Conservation (phyloP, 306 rosid genomes). For the Inga laurina region DNA sequence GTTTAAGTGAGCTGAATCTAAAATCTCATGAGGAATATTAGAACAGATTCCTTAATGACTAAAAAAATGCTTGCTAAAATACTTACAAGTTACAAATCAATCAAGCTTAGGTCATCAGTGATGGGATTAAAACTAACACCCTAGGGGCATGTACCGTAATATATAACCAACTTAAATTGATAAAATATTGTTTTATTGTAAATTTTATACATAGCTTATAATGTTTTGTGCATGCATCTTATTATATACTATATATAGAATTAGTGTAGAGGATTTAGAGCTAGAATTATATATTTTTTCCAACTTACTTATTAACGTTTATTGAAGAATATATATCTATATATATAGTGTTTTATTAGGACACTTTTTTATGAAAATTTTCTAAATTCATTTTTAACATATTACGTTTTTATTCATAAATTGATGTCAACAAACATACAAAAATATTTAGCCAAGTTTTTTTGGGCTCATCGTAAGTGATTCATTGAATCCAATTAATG, state of each 20-base stretch:
- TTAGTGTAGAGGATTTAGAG: no score
- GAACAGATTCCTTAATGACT: not conserved
- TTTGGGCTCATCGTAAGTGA: not conserved
- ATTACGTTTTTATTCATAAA: no score
- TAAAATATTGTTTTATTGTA: no score
- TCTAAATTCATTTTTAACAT: not conserved
- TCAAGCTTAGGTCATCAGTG: not conserved
- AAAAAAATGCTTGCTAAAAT: not conserved
- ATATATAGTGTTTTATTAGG: no score
- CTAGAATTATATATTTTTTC: no score
- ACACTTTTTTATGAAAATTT: no score
- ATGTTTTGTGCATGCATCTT: no score
- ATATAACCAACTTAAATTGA: not conserved
- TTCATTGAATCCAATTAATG: not conserved
- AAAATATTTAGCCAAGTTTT: not conserved
- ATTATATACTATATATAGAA: no score
- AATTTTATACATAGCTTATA: no score
- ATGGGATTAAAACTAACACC: not conserved
- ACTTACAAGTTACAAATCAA: not conserved
- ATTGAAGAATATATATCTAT: no score
- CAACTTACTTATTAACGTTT: no score
- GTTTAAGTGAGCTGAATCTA: not conserved
- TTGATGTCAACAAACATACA: not conserved
- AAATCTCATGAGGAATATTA: not conserved
- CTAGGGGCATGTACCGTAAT: not conserved